Conservation (phyloP, 2,329 filamentous ascomycete genomes). For the Claviceps citrina region DNA sequence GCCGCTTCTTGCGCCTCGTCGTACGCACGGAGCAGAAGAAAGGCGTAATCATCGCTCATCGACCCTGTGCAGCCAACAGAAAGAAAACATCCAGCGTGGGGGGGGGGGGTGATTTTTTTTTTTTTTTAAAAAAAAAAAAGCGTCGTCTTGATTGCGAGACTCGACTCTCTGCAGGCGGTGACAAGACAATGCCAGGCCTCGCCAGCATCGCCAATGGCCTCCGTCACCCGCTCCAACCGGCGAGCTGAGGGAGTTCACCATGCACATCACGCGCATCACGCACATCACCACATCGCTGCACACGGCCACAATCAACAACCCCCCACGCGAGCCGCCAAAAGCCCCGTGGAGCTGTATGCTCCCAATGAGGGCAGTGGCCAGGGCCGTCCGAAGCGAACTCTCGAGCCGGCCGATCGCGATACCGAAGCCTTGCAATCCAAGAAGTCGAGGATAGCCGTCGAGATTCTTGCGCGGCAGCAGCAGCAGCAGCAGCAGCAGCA, state of each 20-base stretch:
- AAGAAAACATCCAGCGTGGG: neutral
- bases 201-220: slow-evolving; percentile 30
- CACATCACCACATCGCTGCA: slow-evolving; percentile 14
- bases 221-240: slow-evolving; percentile 34
- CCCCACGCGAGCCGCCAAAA: slow-evolving; percentile 11
- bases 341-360: slow-evolving; percentile 7
- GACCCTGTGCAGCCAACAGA: neutral
- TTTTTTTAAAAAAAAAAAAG: no score
- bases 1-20: no score
- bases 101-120: no score
- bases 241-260: slow-evolving; percentile 31
- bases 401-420: slow-evolving; percentile 29
- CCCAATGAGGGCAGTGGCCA: slow-evolving; percentile 19
- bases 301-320: slow-evolving; percentile 11
- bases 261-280: slow-evolving; percentile 11
- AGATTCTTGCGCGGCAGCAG: slow-evolving; percentile 26
- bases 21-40: neutral
- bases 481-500: slow-evolving; percentile 14
- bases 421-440: slow-evolving; percentile 31
- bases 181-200: slow-evolving; percentile 24
- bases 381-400: slow-evolving; percentile 32
- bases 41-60: neutral
- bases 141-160: slow-evolving; percentile 4
- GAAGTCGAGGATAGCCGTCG: slow-evolving; percentile 36
- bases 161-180: slow-evolving; percentile 9